Evolutionary conservation across 208 protist species (phyloP).

Genomic region (Trypanosoma avium): DNA sequence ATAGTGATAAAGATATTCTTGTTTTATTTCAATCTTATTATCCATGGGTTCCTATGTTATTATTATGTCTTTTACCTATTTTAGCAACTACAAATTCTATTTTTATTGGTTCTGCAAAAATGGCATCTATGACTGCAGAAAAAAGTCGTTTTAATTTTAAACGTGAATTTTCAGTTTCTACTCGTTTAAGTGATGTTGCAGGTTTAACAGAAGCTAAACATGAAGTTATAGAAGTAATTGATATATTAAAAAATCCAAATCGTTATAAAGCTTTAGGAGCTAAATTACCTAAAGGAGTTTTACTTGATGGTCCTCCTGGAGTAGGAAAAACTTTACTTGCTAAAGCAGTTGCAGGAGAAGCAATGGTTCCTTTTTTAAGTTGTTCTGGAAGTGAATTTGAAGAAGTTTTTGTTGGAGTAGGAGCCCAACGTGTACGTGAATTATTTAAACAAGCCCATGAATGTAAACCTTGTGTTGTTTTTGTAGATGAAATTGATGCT

Average conservation of each 20-base stretch:
- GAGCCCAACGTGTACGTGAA: slow-evolving; percentile 92
- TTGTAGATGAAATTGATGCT: slow-evolving; percentile 98
- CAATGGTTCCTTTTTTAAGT: slow-evolving; percentile 95
- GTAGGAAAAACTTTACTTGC: slow-evolving; percentile 94
- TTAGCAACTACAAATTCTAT: slow-evolving; percentile 45
- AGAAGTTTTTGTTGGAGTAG: slow-evolving; percentile 97
- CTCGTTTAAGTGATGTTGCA: slow-evolving; percentile 76
- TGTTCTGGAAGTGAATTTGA: slow-evolving; percentile 94
- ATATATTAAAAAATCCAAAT: slow-evolving; percentile 94
- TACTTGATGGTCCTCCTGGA: slow-evolving; percentile 95
- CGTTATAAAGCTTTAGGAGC: slow-evolving; percentile 93
- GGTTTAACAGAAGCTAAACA: slow-evolving; percentile 85
- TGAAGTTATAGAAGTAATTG: slow-evolving; percentile 93
- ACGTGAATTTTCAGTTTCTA: slow-evolving; percentile 59
- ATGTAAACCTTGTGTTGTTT: slow-evolving; percentile 96
- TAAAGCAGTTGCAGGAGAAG: slow-evolving; percentile 86
- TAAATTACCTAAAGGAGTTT: slow-evolving; percentile 95
- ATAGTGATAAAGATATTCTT: slow-evolving; percentile 61
- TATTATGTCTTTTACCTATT: slow-evolving; percentile 70
- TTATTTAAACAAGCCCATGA: slow-evolving; percentile 93
- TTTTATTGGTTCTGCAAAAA: slow-evolving; percentile 45
- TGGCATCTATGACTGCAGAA: slow-evolving; percentile 39
- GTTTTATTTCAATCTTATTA: slow-evolving; percentile 58
- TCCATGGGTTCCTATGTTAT: slow-evolving; percentile 77
- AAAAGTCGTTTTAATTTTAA: slow-evolving; percentile 74